These are phyloP conservation scores for Grosmannia clavigera DNA, from an alignment of 2,329 filamentous ascomycete species.

Conservation along the genomic window DNA sequence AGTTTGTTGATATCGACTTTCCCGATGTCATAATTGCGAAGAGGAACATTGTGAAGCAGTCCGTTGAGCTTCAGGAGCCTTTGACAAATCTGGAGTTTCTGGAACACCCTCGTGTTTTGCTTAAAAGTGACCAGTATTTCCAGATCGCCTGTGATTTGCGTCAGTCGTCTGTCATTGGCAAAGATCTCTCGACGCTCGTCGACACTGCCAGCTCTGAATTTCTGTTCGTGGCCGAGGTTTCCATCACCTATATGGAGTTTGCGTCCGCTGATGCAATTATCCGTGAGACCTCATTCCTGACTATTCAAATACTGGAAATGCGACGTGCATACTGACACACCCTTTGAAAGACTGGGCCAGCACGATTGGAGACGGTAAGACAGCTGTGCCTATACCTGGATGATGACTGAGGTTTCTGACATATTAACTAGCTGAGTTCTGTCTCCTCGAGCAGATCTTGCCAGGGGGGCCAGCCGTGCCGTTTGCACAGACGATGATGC, in stretches of 20 bases:
- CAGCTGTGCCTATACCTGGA: not conserved
- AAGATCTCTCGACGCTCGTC: conserved; percentile 45
- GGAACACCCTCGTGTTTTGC: conserved; percentile 35
- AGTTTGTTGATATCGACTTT: conserved; percentile 81
- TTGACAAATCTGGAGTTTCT: conserved; percentile 31
- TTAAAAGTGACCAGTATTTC: conserved; percentile 58
- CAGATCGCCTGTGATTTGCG: conserved; percentile 74
- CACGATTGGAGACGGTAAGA: conserved; percentile 51
- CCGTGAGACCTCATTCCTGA: conserved; percentile 3
- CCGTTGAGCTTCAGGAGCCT: conserved; percentile 43
- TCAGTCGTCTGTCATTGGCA: conserved; percentile 48
- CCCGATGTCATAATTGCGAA: conserved; percentile 68
- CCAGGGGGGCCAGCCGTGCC: conserved; percentile 68
- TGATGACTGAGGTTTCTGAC: not conserved
- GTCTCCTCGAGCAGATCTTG: conserved; percentile 74
- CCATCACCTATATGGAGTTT: conserved; percentile 79
- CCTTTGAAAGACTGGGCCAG: conserved; percentile 49
- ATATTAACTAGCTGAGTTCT: conserved; percentile 42
- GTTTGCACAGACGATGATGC: conserved; percentile 77
- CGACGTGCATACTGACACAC: not conserved
- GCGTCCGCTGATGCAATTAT: conserved; percentile 62
- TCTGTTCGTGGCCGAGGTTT: conserved; percentile 80
- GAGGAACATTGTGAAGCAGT: conserved; percentile 51
- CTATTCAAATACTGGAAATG: not conserved
- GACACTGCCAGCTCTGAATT: conserved; percentile 48